Evolutionary conservation across 108 stramenopile genomes (phyloP).

Genomic region (Cyclotella baltica): DNA sequence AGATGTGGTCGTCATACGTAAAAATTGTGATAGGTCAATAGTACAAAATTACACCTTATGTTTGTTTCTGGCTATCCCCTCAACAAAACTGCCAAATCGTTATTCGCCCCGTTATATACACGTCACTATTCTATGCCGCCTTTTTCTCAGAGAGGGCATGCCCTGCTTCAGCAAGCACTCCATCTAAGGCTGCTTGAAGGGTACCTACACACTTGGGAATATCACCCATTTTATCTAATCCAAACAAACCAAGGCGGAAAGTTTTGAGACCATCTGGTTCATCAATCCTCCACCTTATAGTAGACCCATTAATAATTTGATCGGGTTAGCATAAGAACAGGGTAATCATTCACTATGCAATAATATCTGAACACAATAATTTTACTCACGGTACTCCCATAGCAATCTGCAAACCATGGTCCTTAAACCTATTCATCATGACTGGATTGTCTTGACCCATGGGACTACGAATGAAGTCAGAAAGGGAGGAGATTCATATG

Average conservation of each 20-base stretch:
- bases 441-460: slow-evolving; percentile 78
- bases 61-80: not conserved
- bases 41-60: no score
- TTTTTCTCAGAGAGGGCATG: slow-evolving; percentile 56
- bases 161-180: slow-evolving; percentile 71
- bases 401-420: slow-evolving; percentile 90
- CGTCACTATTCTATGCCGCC: not conserved
- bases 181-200: slow-evolving; percentile 78
- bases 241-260: slow-evolving; percentile 93
- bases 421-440: slow-evolving; percentile 92
- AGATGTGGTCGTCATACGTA: no score
- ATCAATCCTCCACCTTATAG: slow-evolving; percentile 71
- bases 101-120: not conserved
- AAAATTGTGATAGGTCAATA: no score
- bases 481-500: not conserved
- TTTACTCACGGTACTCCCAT: slow-evolving; percentile 85
- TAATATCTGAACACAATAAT: not conserved
- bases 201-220: slow-evolving; percentile 76
- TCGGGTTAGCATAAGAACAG: not conserved
- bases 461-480: slow-evolving; percentile 37
- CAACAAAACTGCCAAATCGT: not conserved
- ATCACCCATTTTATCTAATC: slow-evolving; percentile 91
- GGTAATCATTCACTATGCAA: not conserved
- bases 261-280: slow-evolving; percentile 90
- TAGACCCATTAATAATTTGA: no score